Base-by-base conservation (phyloP, 2,329 filamentous ascomycete species). In the Aspergillus hortae region DNA sequence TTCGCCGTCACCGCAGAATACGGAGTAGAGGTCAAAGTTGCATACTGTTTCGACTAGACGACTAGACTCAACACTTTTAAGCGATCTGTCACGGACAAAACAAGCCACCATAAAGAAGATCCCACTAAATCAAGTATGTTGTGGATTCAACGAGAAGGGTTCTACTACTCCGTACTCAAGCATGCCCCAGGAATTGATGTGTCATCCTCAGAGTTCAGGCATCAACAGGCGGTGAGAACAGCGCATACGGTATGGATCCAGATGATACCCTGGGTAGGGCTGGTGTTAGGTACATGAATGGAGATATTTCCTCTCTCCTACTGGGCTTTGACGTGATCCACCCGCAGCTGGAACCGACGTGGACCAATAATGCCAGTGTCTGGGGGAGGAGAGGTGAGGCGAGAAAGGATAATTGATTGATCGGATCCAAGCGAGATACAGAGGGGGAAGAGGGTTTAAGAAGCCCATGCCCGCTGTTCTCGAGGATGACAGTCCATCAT, bases 281-380 rank as follows among this genome's bases (percentile, higher is more conserved):
- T 27, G 7, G 17, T 17, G 17, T 10, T 27, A 27, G 7, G 25
- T 27, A 10, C 25, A 7, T 27, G 9, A 27, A 7, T 27, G 25
- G 25, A 27, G 25, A 27, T 27, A 15, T 35, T 36, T 44, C 4
- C 21, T 23, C 21, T 23, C 21, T 23, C 21, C 42, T 23, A 44
- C 19, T 10, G 27, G 42, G 19, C 17, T 36, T 32, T 25, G 12
- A 38, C 47, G 48, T 32, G 35, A 43, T 53, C 56, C 49, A 54
- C 52, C 49, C 45, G 45, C 48, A 55, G 48, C 17, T 35, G 12
- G 15, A 36, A 36, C 48, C 48, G 33, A 63, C 61, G 61, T 63
- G 61, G 61, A 55, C 61, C 58, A 61, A 61, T 61, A n/a, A 51
- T 46, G 46, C 21, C n/a, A 27, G 15, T 45, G 17, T 25, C 36